Evolutionary conservation across 2,329 filamentous ascomycete species (phyloP).

Genomic region (Macroventuria anomochaeta): DNA sequence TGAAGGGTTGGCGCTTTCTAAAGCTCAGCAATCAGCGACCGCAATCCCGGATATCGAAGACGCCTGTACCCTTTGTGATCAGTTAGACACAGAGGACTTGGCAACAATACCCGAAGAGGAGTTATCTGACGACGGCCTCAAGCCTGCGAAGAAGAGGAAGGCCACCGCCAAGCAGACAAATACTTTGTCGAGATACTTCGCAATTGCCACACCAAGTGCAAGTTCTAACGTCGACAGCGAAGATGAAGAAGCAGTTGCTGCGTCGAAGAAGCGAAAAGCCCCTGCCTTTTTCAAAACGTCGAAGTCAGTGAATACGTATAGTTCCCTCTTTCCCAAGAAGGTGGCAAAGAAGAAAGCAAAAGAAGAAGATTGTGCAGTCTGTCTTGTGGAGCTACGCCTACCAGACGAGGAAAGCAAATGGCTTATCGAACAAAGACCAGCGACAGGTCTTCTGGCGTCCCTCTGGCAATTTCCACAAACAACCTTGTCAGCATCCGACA

Average conservation of each 20-base stretch:
- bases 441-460: conserved; percentile 38
- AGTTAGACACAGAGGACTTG: conserved; percentile 42
- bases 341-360: conserved; percentile 43
- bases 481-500: conserved; percentile 25
- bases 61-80: conserved; percentile 37
- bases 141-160: conserved; percentile 35
- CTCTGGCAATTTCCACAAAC: conserved; percentile 46
- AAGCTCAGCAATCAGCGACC: conserved; percentile 18
- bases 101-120: conserved; percentile 25
- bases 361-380: conserved; percentile 44
- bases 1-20: conserved; percentile 36
- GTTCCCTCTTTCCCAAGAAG: conserved; percentile 47
- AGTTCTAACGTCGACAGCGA: conserved; percentile 17
- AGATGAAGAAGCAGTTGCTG: conserved; percentile 5
- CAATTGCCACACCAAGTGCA: conserved; percentile 25
- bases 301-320: conserved; percentile 34
- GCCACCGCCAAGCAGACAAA: conserved; percentile 26
- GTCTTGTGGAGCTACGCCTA: conserved; percentile 33
- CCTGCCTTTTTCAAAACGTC: conserved; percentile 7
- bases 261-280: conserved; percentile 35
- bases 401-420: conserved; percentile 31
- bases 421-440: conserved; percentile 47
- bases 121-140: conserved; percentile 19
- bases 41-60: conserved; percentile 40
- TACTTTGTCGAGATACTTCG: conserved; percentile 43